These are phyloP conservation scores for Sordariomycetes sp. DNA, from an alignment of 2,329 filamentous ascomycete species.

Conservation along the genomic window DNA sequence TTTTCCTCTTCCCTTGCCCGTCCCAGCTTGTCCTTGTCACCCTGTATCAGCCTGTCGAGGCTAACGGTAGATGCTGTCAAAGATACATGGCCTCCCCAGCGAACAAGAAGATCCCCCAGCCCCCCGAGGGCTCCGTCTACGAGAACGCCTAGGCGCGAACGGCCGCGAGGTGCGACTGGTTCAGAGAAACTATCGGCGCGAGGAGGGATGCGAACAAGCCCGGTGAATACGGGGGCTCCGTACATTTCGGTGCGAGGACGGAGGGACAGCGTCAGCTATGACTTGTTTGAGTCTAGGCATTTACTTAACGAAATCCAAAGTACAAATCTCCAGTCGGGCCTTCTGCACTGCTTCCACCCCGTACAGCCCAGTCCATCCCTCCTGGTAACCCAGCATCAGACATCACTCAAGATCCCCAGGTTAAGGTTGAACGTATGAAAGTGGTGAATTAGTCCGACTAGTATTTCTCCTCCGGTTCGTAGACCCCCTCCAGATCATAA, in stretches of 20 bases:
- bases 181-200: not conserved
- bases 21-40: not conserved
- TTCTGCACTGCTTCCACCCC: not conserved
- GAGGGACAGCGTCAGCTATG: not conserved
- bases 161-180: not conserved
- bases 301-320: not conserved
- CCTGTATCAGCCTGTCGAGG: not conserved
- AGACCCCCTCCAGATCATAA: not conserved
- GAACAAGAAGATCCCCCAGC: slow-evolving; percentile 94
- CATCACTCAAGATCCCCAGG: not conserved
- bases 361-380: not conserved
- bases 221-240: not conserved
- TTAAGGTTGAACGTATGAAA: not conserved
- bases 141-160: slow-evolving; percentile 1
- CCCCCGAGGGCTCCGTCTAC: slow-evolving; percentile 65
- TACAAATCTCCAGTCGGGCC: not conserved
- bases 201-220: not conserved
- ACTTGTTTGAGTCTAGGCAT: not conserved
- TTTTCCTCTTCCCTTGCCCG: not conserved
- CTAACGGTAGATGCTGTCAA: slow-evolving; percentile 19
- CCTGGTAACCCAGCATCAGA: not conserved
- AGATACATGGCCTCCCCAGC: slow-evolving; percentile 86
- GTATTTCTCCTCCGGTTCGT: not conserved
- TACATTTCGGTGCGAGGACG: not conserved
- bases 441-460: not conserved